A percentile compares a stretch with the other conserved stretches of the same genome.
Evolutionary conservation across 495 filamentous ascomycete genomes (phyloP).

Genomic region (Amniculicola lignicola): DNA sequence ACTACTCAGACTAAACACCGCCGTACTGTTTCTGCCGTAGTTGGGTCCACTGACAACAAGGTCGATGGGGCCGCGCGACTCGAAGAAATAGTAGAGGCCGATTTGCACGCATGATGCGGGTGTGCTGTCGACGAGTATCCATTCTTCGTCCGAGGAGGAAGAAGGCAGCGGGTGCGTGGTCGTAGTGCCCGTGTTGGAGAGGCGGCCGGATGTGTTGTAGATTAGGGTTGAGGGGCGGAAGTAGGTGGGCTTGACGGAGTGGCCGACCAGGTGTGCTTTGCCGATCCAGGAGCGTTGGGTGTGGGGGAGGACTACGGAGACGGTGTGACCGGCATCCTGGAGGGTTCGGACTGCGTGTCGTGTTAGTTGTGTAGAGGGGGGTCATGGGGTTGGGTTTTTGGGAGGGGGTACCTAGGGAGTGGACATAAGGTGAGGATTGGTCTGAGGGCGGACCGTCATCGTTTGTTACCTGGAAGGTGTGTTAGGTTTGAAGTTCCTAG

Average conservation of each 20-base stretch:
- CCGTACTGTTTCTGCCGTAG: conserved; percentile 91
- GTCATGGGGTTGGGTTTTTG: conserved; percentile 59
- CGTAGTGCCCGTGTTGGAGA: conserved; percentile 65
- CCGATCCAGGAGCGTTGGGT: conserved; percentile 96
- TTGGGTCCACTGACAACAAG: conserved; percentile 89
- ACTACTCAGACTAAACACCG: conserved; percentile 82
- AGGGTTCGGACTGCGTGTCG: conserved; percentile 74
- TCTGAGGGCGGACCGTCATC: conserved; percentile 94
- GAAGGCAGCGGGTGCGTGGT: conserved; percentile 53
- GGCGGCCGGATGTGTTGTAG: conserved; percentile 41
- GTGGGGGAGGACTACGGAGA: conserved; percentile 87
- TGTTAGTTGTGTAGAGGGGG: conserved; percentile 84
- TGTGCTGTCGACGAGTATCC: conserved; percentile 86
- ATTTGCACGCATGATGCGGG: conserved; percentile 88
- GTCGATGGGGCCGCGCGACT: conserved; percentile 72
- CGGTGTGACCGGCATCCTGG: conserved; percentile 71
- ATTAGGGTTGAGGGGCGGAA: conserved; percentile 63
- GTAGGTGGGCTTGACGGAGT: conserved; percentile 81
- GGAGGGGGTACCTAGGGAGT: conserved; percentile 78
- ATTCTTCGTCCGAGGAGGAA: conserved; percentile 68
- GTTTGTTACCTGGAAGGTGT: conserved; percentile 63
- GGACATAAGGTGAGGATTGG: conserved; percentile 88
- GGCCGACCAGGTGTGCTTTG: conserved; percentile 90
- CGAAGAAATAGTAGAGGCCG: conserved; percentile 82
- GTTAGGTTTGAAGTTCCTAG: not conserved